Base-by-base conservation (phyloP, 2,329 filamentous ascomycete genomes). In the Calonectria pseudoreteaudii region DNA sequence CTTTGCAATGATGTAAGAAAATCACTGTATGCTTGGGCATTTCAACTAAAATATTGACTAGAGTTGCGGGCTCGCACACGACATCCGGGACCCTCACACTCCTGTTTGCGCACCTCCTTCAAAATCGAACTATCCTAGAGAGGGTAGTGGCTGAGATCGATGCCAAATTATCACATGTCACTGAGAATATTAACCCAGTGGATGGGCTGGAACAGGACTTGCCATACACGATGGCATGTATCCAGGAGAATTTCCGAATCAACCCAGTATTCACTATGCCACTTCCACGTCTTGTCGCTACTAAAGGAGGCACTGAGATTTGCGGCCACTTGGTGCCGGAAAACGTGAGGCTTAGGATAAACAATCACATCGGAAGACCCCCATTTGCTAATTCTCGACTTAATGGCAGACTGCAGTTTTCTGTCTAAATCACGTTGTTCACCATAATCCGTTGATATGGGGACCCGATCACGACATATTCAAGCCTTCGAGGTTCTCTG, bases 211-310 rank as follows among this genome's bases (percentile, higher is more conserved):
- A 72, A 34, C 26, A 26, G 26, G 36, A 13, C 7, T 23, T 68
- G 34, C 53, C 52, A 18, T 72, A 68, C 38, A 68, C 41, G 14
- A 72, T 72, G 70, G 52, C 64, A 10, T 72, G 70, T 14, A 14
- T 72, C 41, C 31, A 72, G 10, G 70, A 72, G n/a, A 72, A 68
- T 9, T 72, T 72, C 16, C 36, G 53, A 64, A 72, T 72, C 2
- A 56, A 64, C n/a, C 31, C 70, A 16, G 70, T 72, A 7, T 72
- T 72, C 20, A 64, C 70, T 4, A 72, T 72, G 70, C 65, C 70
- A 18, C 31, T 72, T 18, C 26, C 30, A 13, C 52, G 64, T 1
- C 28, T 47, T 23, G 65, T 72, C 11, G 26, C 41, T 2, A 11
- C 34, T 6, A 23, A 58, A 23, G 70, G 23, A 64, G 70, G 64